Evolutionary conservation across 2,329 filamentous ascomycete species (phyloP).

Genomic region (Claviceps digitariae): DNA sequence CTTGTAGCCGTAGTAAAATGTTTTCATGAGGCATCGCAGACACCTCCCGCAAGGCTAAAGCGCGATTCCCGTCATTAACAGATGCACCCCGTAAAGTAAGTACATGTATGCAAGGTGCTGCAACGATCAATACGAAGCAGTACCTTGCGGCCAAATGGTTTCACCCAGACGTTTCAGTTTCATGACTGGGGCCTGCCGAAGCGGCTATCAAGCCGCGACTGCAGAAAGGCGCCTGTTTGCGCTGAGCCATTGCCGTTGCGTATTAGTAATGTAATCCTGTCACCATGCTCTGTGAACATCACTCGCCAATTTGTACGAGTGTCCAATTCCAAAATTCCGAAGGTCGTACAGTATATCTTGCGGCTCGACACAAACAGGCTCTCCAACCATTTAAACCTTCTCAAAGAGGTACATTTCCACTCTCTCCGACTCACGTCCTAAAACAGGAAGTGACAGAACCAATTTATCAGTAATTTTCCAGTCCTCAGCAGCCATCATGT

Average conservation of each 20-base stretch:
- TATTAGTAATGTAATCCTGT: not conserved
- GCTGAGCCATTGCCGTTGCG: too few relatives aligned
- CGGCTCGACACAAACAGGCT: not conserved
- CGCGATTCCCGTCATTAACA: not conserved
- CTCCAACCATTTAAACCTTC: slow-evolving; percentile 12
- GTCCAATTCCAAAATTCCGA: not conserved
- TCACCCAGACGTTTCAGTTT: not conserved
- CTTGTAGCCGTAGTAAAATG: too few relatives aligned
- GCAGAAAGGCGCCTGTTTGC: too few relatives aligned
- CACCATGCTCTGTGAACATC: not conserved
- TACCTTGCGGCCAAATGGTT: not conserved
- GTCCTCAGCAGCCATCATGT: slow-evolving; percentile 28
- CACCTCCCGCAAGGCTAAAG: not conserved
- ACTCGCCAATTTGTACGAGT: not conserved
- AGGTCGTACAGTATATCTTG: not conserved
- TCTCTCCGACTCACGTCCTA: slow-evolving; percentile 29
- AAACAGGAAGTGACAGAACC: slow-evolving; percentile 30
- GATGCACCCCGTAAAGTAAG: not conserved
- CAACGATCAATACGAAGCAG: not conserved
- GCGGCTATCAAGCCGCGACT: not conserved
- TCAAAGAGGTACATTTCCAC: slow-evolving; percentile 41
- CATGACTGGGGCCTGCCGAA: not conserved
- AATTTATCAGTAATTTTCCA: slow-evolving; percentile 31
- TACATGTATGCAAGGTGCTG: not conserved
- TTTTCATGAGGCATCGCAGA: too few relatives aligned